Evolutionary conservation across 2,329 filamentous ascomycete species (phyloP).

Genomic region (Colletotrichum nymphaeae): DNA sequence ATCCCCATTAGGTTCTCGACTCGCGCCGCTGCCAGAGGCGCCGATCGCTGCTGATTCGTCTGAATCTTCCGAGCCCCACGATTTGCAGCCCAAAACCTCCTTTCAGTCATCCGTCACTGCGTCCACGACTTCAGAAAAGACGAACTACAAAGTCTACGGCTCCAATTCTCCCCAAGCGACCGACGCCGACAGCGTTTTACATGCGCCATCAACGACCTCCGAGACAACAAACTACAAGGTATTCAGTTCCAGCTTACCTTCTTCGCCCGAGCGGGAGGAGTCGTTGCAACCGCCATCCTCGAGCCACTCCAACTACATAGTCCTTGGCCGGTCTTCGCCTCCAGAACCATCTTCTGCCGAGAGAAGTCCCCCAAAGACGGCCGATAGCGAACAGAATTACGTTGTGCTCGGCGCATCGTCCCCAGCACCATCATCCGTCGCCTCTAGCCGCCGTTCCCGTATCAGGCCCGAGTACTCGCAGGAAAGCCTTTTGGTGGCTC

Average conservation of each 20-base stretch:
- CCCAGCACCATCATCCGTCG: constrained; percentile 52
- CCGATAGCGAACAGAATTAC: constrained; percentile 63
- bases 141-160: constrained; percentile 67
- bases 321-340: constrained; percentile 64
- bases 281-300: constrained; percentile 52
- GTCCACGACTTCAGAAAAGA: constrained; percentile 62
- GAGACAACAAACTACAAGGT: constrained; percentile 67
- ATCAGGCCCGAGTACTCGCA: constrained; percentile 64
- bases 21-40: constrained; percentile 46
- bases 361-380: constrained; percentile 46
- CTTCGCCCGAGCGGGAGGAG: constrained; percentile 52
- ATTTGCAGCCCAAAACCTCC: constrained; percentile 39
- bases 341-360: constrained; percentile 51
- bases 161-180: constrained; percentile 56
- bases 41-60: constrained; percentile 2
- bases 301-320: constrained; percentile 61
- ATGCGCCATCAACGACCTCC: constrained; percentile 55
- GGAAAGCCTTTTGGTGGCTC: constrained; percentile 69
- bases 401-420: constrained; percentile 60
- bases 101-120: constrained; percentile 44
- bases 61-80: constrained; percentile 14
- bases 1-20: constrained; percentile 41
- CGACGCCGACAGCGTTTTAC: constrained; percentile 51
- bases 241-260: constrained; percentile 59
- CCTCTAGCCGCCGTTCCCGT: constrained; percentile 43